phyloP scores from a whole-genome alignment of 768 basidiomycete species.

The Phaeotremella fagi region DNA sequence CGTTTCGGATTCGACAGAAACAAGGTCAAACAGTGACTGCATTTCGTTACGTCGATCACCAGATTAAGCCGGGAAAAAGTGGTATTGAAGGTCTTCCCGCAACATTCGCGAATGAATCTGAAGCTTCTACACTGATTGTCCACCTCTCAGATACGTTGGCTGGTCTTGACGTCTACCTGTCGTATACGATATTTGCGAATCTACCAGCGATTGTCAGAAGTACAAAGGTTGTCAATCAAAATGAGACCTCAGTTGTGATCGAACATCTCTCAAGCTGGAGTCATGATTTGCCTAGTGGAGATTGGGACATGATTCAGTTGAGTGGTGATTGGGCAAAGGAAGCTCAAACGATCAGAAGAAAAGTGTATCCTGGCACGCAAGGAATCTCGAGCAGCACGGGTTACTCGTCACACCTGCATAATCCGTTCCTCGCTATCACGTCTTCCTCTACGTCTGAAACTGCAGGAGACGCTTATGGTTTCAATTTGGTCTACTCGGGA shows the following conservation, averaged over 20 bases:
- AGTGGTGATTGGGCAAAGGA: slow-evolving; percentile 32
- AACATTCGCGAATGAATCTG: slow-evolving; percentile 13
- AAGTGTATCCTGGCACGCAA: slow-evolving; percentile 23
- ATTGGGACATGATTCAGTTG: slow-evolving; percentile 27
- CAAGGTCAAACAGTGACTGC: slow-evolving; percentile 6
- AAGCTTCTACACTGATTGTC: slow-evolving; percentile 16
- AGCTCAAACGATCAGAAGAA: slow-evolving; percentile 5
- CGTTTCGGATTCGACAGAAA: slow-evolving; percentile 16
- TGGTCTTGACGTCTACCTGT: slow-evolving; percentile 9
- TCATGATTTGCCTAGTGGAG: slow-evolving; percentile 14
- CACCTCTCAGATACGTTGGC: slow-evolving; percentile 13
- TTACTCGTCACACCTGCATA: slow-evolving; percentile 26
- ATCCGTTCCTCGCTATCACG: slow-evolving; percentile 29
- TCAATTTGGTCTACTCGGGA: slow-evolving; percentile 30
- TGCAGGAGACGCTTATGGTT: slow-evolving; percentile 21
- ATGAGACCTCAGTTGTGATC: slow-evolving; percentile 6
- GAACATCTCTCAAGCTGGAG: slow-evolving; percentile 17
- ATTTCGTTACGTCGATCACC: slow-evolving; percentile 14
- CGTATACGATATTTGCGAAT: slow-evolving; percentile 22
- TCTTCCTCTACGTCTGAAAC: slow-evolving; percentile 16
- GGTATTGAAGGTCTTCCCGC: slow-evolving; percentile 18
- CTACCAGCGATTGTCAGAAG: slow-evolving; percentile 14
- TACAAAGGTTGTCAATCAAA: slow-evolving; percentile 14
- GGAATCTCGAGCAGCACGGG: slow-evolving; percentile 20
- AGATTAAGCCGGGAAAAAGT: slow-evolving; percentile 15